These are phyloP conservation scores for Pyrenochaeta sp. DNA, from an alignment of 2,329 filamentous ascomycete species.

Conservation along the genomic window DNA sequence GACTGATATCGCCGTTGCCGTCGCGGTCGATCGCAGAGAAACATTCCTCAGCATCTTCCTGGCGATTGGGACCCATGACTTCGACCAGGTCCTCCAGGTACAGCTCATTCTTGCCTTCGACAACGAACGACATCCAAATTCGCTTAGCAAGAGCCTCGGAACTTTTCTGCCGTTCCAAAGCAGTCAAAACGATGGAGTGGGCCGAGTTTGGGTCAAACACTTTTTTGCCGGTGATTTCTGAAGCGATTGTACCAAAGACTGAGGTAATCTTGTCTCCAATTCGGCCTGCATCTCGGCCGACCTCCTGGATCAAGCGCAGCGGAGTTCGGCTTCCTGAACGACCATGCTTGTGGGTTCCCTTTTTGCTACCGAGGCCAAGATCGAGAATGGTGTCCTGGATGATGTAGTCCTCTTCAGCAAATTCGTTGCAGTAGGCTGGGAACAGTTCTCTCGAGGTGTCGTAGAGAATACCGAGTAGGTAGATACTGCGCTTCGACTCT, in stretches of 20 bases:
- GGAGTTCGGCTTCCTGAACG: slow-evolving; percentile 74
- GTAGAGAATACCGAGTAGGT: slow-evolving; percentile 83
- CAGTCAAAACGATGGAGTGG: slow-evolving; percentile 88
- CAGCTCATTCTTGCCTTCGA: slow-evolving; percentile 84
- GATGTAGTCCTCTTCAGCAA: slow-evolving; percentile 87
- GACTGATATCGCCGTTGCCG: slow-evolving; percentile 89
- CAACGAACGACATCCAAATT: slow-evolving; percentile 98
- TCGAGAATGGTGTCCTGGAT: slow-evolving; percentile 77
- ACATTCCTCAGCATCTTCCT: slow-evolving; percentile 82
- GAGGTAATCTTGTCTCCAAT: slow-evolving; percentile 94
- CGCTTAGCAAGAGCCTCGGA: slow-evolving; percentile 93
- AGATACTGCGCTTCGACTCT: slow-evolving; percentile 86
- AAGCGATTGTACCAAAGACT: slow-evolving; percentile 90
- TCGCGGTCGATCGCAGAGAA: slow-evolving; percentile 85
- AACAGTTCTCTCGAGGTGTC: slow-evolving; percentile 90
- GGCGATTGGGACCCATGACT: slow-evolving; percentile 79
- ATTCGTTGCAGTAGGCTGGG: slow-evolving; percentile 90
- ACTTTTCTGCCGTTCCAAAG: slow-evolving; percentile 82
- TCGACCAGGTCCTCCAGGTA: slow-evolving; percentile 84
- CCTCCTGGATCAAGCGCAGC: slow-evolving; percentile 75
- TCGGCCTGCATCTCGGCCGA: slow-evolving; percentile 73
- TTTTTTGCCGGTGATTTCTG: slow-evolving; percentile 93
- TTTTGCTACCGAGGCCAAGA: slow-evolving; percentile 68
- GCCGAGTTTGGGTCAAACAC: slow-evolving; percentile 92
- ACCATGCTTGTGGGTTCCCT: slow-evolving; percentile 55